phyloP scores from a whole-genome alignment of 1,284 basidiomycete genomes.

The Wolfiporia cocos region DNA sequence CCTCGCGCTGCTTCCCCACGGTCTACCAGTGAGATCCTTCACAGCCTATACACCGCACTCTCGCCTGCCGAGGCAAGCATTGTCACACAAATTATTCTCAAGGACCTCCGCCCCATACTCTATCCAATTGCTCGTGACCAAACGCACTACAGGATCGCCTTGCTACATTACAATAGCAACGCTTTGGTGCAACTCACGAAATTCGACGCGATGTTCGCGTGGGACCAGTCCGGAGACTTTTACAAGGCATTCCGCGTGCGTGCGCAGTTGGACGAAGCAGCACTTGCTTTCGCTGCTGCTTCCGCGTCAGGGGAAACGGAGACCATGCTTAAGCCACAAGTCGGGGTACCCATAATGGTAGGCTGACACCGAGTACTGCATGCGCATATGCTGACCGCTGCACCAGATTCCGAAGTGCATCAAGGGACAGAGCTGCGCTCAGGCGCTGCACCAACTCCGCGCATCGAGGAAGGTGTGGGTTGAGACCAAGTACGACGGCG shows the following conservation, averaged over 20 bases:
- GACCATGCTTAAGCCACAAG: slow-evolving; percentile 19
- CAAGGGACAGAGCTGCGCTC: slow-evolving; percentile 56
- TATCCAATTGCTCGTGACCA: slow-evolving; percentile 49
- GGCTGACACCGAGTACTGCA: background rate
- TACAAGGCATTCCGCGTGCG: slow-evolving; percentile 46
- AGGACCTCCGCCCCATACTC: slow-evolving; percentile 73
- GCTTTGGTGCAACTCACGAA: slow-evolving; percentile 51
- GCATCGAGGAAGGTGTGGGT: slow-evolving; percentile 56
- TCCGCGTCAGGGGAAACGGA: slow-evolving; percentile 12
- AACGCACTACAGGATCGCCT: slow-evolving; percentile 40
- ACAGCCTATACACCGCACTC: slow-evolving; percentile 46
- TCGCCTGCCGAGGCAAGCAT: slow-evolving; percentile 56
- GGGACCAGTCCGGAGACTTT: slow-evolving; percentile 60
- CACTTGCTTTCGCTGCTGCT: slow-evolving; percentile 35
- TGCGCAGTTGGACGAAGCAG: slow-evolving; percentile 54
- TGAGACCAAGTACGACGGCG: slow-evolving; percentile 90
- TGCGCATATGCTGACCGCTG: background rate
- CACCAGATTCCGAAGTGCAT: slow-evolving; percentile 74
- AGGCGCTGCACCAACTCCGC: slow-evolving; percentile 48
- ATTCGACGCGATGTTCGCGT: slow-evolving; percentile 61
- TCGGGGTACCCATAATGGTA: slow-evolving; percentile 55
- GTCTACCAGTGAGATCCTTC: slow-evolving; percentile 39
- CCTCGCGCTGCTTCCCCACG: slow-evolving; percentile 17
- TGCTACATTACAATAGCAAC: slow-evolving; percentile 49
- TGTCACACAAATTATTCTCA: slow-evolving; percentile 79